Base-by-base conservation (phyloP, 371 early-diverging fungal species). In the Apophysomyces trapeziformis region DNA sequence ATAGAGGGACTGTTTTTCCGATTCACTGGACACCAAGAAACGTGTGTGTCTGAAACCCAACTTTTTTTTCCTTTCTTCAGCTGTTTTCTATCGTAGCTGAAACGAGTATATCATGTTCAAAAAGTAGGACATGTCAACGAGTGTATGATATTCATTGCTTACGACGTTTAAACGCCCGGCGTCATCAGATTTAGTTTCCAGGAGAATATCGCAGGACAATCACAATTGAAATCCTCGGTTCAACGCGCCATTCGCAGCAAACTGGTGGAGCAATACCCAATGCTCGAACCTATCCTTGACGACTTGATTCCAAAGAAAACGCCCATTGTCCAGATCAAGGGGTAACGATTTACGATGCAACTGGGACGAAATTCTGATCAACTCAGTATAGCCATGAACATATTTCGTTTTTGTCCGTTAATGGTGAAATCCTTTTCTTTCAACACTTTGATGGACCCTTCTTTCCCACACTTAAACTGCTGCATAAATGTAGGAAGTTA, bases 221-320 rank as follows among this genome's bases (percentile, higher is more conserved):
- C 89, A 64, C 91, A 92, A 74, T 85, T 96, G 56, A 99, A 99
- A 82, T 90, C 95, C 44, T 96, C 96, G 36, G 95, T 95, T 45
- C 95, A 95, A 75, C 86, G 98, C 56, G 85, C 81, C 7, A 91
- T 99, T 69, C 89, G 98, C 60, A 69, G 90, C 38, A 95, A 94
- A 81, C 86, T 97, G 44, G 68, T 88, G 50, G 95, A 94, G 56
- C 92, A 94, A 71, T 97, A 90, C 74, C 96, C 95, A 11, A 80
- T 78, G n/a, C 84, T 98, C 5, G 93, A 92, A 68, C 78, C 92
- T 14, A 83, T 90, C 68, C 76, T 96, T 44, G 98, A 99, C 65
- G 96, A 95, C 26, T 82, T 99, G 58, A 77, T 98, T 63, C 99
- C 99, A 14, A 98, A 97, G 74, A 97, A 96, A 78, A 77, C 92